Conservation (phyloP, 805 yeast genomes). For the Saccharomyces mikatae region DNA sequence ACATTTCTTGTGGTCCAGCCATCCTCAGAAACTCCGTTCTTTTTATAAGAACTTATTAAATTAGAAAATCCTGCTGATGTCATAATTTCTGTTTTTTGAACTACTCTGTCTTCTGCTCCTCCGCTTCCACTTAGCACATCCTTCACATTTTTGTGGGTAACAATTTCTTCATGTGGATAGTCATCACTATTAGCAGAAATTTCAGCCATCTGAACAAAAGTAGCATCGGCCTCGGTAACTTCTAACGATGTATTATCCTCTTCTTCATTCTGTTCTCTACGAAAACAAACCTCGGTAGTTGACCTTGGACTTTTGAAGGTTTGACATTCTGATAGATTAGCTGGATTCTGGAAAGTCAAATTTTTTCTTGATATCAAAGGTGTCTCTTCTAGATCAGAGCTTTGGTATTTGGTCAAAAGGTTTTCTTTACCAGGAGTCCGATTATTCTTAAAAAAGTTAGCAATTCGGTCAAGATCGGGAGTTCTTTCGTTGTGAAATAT, state of each 20-base stretch:
- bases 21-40: neutral
- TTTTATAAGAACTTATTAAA: neutral
- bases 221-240: constrained; percentile 1
- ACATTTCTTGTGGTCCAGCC: neutral
- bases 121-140: neutral
- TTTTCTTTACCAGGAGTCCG: constrained; percentile 12
- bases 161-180: neutral
- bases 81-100: neutral
- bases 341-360: neutral
- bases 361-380: constrained; percentile 10
- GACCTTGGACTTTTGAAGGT: neutral
- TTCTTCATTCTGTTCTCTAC: neutral
- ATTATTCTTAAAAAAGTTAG: constrained; percentile 17
- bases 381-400: constrained; percentile 12
- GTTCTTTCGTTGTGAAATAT: constrained; percentile 15
- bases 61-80: neutral
- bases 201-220: neutral
- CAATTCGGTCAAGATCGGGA: constrained; percentile 22
- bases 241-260: neutral
- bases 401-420: constrained; percentile 6
- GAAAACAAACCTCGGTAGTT: constrained; percentile 1
- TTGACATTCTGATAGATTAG: neutral
- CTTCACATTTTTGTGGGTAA: neutral
- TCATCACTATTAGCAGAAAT: neutral
- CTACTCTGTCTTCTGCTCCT: neutral